A percentile compares a stretch with the other conserved stretches of the same genome.
phyloP scores from a whole-genome alignment of 2,329 filamentous ascomycete genomes.

The Pyrenochaeta sp. region DNA sequence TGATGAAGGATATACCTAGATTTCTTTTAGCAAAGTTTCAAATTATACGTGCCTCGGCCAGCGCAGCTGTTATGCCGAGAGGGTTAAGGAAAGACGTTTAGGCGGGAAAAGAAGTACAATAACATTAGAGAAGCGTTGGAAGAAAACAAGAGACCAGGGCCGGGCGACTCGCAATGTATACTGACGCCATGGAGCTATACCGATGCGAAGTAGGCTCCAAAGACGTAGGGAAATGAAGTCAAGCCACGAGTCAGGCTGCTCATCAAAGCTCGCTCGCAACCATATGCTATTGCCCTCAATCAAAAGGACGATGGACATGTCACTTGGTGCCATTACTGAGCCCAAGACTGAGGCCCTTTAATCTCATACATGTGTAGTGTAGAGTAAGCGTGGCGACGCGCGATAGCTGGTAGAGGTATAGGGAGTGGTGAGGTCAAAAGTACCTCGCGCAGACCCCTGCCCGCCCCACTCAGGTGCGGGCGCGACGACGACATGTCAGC shows the following conservation, averaged over 20 bases:
- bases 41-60: constrained; percentile 19
- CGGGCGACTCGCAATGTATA: constrained; percentile 22
- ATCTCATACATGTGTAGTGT: constrained; percentile 32
- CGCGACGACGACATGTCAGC: constrained; percentile 25
- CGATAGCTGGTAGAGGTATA: constrained; percentile 28
- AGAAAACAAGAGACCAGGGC: constrained; percentile 9
- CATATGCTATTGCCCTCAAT: constrained; percentile 29
- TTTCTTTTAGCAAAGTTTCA: constrained; percentile 38
- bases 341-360: constrained; percentile 38
- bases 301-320: constrained; percentile 14
- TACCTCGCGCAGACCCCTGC: constrained; percentile 17
- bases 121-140: constrained; percentile 3
- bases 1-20: constrained; percentile 41
- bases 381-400: constrained; percentile 14
- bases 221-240: constrained; percentile 43
- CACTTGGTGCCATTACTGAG: constrained; percentile 20
- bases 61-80: constrained; percentile 30
- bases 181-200: constrained; percentile 16
- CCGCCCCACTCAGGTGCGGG: constrained; percentile 29
- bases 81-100: constrained; percentile 17
- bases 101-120: constrained; percentile 19
- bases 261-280: constrained; percentile 30
- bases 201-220: constrained; percentile 13
- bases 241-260: constrained; percentile 44
- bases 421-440: constrained; percentile 37